Evolutionary conservation across 106 monocot species (phyloP).

Genomic region (Alisma plantagoaquatica): DNA sequence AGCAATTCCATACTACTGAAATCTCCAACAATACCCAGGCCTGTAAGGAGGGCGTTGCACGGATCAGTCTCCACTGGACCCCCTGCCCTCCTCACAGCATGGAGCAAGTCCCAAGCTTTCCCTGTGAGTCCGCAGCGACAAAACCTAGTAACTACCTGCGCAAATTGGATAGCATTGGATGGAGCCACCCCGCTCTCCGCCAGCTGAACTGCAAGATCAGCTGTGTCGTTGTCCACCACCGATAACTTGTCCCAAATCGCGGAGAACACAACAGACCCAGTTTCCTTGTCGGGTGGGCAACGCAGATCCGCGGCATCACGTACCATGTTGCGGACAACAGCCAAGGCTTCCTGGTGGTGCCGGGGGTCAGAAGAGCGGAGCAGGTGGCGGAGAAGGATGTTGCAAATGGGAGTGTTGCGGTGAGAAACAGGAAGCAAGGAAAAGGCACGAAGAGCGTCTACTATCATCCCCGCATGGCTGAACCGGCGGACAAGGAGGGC

Average conservation of each 20-base stretch:
- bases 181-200: slow-evolving; percentile 22
- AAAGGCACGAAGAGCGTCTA: slow-evolving; percentile 7
- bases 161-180: slow-evolving; percentile 14
- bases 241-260: slow-evolving; percentile 6
- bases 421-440: slow-evolving; percentile 14
- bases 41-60: slow-evolving; percentile 43
- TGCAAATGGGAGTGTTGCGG: slow-evolving; percentile 4
- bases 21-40: slow-evolving; percentile 31
- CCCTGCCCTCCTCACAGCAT: slow-evolving; percentile 12
- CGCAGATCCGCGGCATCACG: no score
- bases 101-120: slow-evolving; percentile 34
- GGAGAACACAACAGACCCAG: slow-evolving; percentile 15
- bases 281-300: no score
- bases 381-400: slow-evolving; percentile 11
- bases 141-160: slow-evolving; percentile 28
- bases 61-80: slow-evolving; percentile 9
- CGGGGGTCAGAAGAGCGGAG: slow-evolving; percentile 18
- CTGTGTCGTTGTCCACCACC: slow-evolving; percentile 4
- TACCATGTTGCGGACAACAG: slow-evolving; percentile 1
- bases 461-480: background rate
- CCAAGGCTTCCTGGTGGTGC: slow-evolving; percentile 21
- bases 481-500: slow-evolving; percentile 1
- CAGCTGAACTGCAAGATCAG: slow-evolving; percentile 17
- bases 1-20: slow-evolving; percentile 40
- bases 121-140: slow-evolving; percentile 14